Base-by-base conservation (phyloP, 371 early-diverging fungal species). In the Mucor piriformis region DNA sequence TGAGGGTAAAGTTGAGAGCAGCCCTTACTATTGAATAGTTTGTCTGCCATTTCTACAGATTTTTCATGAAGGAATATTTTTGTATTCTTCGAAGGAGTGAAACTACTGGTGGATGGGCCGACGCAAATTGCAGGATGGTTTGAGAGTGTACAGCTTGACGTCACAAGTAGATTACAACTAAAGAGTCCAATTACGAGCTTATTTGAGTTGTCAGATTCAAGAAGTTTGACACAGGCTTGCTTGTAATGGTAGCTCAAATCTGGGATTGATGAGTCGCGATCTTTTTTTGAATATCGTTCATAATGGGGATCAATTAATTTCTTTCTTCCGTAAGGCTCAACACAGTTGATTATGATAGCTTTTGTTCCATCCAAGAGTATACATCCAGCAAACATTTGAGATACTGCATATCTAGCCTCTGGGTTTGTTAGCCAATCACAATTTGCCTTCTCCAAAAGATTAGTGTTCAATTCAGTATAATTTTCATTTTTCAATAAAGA, bases 321-420 rank as follows among this genome's bases (percentile, higher is more conserved):
- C 29, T 54, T 61, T 53, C 61, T 48, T 20, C 55, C 55, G 35
- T 61, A 49, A 40, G 61, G 24, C 34, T 61, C 55, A 16, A 50
- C 42, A 61, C 42, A 54, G 56, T 62, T 62, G 15, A 62, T 46
- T 32, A 63, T n/a, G 10, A 63, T 32, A 50, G 53, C 63, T 52
- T 40, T 55, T 49, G 62, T 35, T 7, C 51, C 51, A 44, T 55
- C 51, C 51, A 61, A 43, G 25, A 61, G 27, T 25, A 54, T 54
- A 18, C 49, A 53, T 18, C 54, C 61, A 38, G 54, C 54, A 54
- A 61, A 54, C 15, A 61, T 34, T 40, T 61, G 61, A 23, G 54
- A 61, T 32, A 50, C 55, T 24, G 61, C 61, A 54, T 50, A 61
- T 43, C 50, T 47, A 29, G 50, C n/a, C 49, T 61, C 20, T 29